A percentile compares a stretch with the other conserved stretches of the same genome.
Conservation (phyloP, 2,329 filamentous ascomycete genomes). For the Amauroascus verrucosus region DNA sequence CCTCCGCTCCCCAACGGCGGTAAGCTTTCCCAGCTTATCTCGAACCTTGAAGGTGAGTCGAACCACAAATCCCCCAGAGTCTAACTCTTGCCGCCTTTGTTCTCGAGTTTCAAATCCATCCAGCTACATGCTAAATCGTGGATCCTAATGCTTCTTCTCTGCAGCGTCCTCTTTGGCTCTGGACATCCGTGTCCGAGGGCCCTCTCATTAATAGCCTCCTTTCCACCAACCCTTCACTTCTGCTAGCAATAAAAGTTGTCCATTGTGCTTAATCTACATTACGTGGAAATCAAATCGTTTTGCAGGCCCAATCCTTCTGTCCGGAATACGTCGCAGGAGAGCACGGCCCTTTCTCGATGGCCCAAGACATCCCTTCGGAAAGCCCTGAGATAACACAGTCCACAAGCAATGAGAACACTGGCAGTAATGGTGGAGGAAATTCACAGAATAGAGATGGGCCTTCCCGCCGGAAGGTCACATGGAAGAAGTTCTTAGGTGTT, state of each 20-base stretch:
- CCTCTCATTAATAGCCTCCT: background rate
- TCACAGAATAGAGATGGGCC: background rate
- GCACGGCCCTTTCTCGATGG: background rate
- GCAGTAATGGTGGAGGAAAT: background rate
- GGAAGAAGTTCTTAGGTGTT: constrained; percentile 16
- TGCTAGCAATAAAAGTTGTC: background rate
- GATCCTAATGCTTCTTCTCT: background rate
- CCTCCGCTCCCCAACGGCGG: background rate
- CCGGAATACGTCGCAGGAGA: no score
- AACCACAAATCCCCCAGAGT: background rate
- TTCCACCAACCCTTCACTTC: background rate
- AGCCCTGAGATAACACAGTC: background rate
- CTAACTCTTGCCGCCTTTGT: background rate
- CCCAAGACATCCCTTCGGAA: background rate
- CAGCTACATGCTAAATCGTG: background rate
- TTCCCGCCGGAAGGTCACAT: constrained; percentile 4
- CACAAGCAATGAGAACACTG: background rate
- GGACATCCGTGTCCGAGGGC: background rate
- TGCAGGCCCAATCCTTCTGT: background rate
- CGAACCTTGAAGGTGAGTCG: constrained; percentile 4
- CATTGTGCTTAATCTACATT: background rate
- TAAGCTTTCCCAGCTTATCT: background rate
- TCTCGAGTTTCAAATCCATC: background rate
- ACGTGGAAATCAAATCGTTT: background rate
- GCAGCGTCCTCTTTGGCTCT: background rate